Evolutionary conservation across 768 basidiomycete species (phyloP).

Genomic region (Suillus occidentalis): DNA sequence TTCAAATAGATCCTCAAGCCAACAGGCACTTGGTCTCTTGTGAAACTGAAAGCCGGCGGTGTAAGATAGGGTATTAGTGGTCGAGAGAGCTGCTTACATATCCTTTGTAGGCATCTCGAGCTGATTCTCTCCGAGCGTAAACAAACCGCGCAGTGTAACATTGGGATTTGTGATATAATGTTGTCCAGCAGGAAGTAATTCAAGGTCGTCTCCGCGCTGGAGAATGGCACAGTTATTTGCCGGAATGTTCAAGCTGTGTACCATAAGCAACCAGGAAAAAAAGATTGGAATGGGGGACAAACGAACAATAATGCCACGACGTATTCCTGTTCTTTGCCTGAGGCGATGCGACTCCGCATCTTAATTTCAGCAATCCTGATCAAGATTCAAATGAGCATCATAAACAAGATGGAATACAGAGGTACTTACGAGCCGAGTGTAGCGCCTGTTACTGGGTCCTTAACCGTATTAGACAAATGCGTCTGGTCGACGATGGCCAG

Average conservation of each 20-base stretch:
- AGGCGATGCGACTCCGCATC: slow-evolving; percentile 62
- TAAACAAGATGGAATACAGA: neutral
- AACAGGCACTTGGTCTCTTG: slow-evolving; percentile 85
- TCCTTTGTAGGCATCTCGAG: slow-evolving; percentile 87
- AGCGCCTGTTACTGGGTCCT: slow-evolving; percentile 61
- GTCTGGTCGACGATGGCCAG: slow-evolving; percentile 85
- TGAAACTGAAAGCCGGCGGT: slow-evolving; percentile 62
- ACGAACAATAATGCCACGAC: slow-evolving; percentile 77
- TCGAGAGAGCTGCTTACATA: slow-evolving; percentile 59
- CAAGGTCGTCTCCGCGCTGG: slow-evolving; percentile 77
- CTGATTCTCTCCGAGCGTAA: slow-evolving; percentile 82
- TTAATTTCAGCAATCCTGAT: slow-evolving; percentile 69
- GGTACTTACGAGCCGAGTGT: slow-evolving; percentile 54
- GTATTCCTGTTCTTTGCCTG: slow-evolving; percentile 53
- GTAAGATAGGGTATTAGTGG: slow-evolving; percentile 85
- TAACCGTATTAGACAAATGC: slow-evolving; percentile 60
- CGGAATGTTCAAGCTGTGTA: slow-evolving; percentile 69
- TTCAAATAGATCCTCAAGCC: slow-evolving; percentile 82
- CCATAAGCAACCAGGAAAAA: slow-evolving; percentile 6
- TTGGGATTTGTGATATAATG: slow-evolving; percentile 84
- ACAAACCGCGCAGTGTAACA: slow-evolving; percentile 77
- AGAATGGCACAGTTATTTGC: slow-evolving; percentile 87
- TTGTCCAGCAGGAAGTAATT: slow-evolving; percentile 78
- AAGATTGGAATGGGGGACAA: neutral
- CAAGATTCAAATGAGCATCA: slow-evolving; percentile 6